Evolutionary conservation across 2,329 filamentous ascomycete genomes (phyloP).

Genomic region (Phyllosticta paracitricarpa): DNA sequence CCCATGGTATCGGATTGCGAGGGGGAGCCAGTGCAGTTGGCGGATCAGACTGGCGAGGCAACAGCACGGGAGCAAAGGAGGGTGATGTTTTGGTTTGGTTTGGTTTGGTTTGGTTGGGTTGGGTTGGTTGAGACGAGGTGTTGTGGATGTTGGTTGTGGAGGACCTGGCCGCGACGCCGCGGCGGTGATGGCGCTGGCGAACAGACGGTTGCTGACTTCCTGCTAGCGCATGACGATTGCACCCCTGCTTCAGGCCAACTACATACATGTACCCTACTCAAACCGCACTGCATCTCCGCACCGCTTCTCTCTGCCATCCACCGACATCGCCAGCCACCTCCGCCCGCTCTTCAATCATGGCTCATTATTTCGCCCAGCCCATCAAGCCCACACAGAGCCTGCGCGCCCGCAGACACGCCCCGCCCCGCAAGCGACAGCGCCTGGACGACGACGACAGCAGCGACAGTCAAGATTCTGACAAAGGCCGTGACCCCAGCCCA

Average conservation of each 20-base stretch:
- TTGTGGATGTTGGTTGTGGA: neutral
- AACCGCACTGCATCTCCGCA: slow-evolving; percentile 1
- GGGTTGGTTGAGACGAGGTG: neutral
- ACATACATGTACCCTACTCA: neutral
- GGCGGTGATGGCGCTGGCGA: slow-evolving; percentile 7
- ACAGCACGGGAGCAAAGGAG: slow-evolving; percentile 5
- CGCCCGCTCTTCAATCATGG: neutral
- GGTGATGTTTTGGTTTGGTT: slow-evolving; percentile 6
- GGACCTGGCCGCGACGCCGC: slow-evolving; percentile 3
- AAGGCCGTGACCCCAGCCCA: slow-evolving; percentile 13
- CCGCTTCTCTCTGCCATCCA: neutral
- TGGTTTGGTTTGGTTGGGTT: neutral
- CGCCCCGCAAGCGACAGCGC: slow-evolving; percentile 15
- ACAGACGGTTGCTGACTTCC: neutral
- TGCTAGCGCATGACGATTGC: slow-evolving; percentile 1
- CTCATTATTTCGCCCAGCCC: slow-evolving; percentile 2
- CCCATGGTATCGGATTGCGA: slow-evolving; percentile 25
- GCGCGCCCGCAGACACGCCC: slow-evolving; percentile 23
- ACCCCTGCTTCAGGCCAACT: neutral
- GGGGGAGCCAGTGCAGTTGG: slow-evolving; percentile 13
- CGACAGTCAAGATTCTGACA: slow-evolving; percentile 7
- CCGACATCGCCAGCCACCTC: neutral
- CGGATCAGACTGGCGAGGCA: slow-evolving; percentile 3
- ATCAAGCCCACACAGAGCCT: slow-evolving; percentile 16
- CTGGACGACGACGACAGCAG: slow-evolving; percentile 15